A percentile compares a stretch with the other conserved stretches of the same genome.
These are phyloP conservation scores for Wallacemonas sp. DNA, from an alignment of 208 protist genomes.

Conservation along the genomic window DNA sequence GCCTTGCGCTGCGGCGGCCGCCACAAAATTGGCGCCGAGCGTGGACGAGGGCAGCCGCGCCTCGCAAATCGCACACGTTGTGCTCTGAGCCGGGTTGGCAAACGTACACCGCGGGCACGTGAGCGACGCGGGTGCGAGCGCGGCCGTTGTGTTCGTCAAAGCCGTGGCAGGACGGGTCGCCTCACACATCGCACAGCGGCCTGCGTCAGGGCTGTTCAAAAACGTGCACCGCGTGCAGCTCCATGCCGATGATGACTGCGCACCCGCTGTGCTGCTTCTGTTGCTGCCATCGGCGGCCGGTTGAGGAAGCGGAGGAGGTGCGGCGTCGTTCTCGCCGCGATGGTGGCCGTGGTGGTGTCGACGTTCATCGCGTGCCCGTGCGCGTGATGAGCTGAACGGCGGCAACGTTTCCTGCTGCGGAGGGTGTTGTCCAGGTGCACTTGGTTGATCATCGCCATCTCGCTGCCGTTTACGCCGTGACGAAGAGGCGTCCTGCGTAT, in stretches of 20 bases:
- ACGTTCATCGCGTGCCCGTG: neutral
- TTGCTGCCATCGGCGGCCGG: too few species aligned
- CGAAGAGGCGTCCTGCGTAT: too few species aligned
- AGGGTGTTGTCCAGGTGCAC: too few species aligned
- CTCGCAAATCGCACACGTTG: conserved; percentile 33
- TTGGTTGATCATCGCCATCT: too few species aligned
- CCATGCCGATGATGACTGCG: conserved; percentile 19
- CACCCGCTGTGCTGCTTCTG: too few species aligned
- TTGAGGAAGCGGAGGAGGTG: neutral
- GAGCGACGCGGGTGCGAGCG: neutral
- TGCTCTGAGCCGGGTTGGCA: conserved; percentile 19
- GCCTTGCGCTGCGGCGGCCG: neutral
- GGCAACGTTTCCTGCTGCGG: neutral
- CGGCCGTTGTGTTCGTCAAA: neutral
- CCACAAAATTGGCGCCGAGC: neutral
- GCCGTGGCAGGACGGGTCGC: neutral
- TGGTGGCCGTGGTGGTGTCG: neutral
- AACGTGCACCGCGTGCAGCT: conserved; percentile 32
- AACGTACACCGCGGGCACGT: conserved; percentile 45
- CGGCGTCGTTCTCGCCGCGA: neutral
- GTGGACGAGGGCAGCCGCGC: conserved; percentile 15
- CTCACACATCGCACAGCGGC: conserved; percentile 13
- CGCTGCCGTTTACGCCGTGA: neutral
- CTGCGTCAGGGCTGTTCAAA: conserved; percentile 12
- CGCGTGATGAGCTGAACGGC: neutral